Evolutionary conservation across 371 early-diverging fungal species (phyloP), one percentile per base, ranked within the genome.

Genomic region (Neoconidiobolus thromboides): DNA sequence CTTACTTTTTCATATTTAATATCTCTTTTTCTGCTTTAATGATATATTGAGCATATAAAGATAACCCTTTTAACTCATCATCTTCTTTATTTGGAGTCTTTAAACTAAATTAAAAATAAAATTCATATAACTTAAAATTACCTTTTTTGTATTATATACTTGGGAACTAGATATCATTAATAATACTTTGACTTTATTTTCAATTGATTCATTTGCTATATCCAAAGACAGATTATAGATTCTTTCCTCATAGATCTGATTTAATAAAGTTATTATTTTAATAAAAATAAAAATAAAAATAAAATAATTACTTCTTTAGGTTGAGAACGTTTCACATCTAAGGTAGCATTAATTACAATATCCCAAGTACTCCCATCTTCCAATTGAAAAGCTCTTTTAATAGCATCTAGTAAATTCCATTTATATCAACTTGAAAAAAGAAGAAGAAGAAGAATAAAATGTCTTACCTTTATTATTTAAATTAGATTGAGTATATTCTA

Each of bases 401-500:
- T 51, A n/a, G 26, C 26, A 26, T 26, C 26, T 26, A 26, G 26
- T 26, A 26, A 60, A 60, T 4, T 48, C 51, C 39, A 42, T 48
- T 38, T 7, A 50, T 15, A 40, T 12, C 26, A 46, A 14, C 40
- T 37, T 14, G 26, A 49, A 59, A 38, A 36, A 37, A 10, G 26
- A 26, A 26, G 0, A 26, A 26, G 0, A 12, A 49, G 0, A 49
- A 49, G 0, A 46, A 46, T 9, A 6, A 9, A 46, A 9, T 46
- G n/a, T 46, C 40, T 55, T 57, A 57, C 57, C 57, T 46, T 41
- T 41, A 10, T 44, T 44, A 36, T 14, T 5, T 4, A 57, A 36
- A 36, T 57, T 57, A 2, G 43, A 42, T 37, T 57, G 57, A 4
- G 44, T 57, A 14, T 38, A 57, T 43, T 57, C 57, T 15, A 57